Percentiles rank a stretch among this genome's conserved stretches.
These are phyloP conservation scores for Aurinia saxatilis DNA, from an alignment of 345 rosid species.

Conservation along the genomic window DNA sequence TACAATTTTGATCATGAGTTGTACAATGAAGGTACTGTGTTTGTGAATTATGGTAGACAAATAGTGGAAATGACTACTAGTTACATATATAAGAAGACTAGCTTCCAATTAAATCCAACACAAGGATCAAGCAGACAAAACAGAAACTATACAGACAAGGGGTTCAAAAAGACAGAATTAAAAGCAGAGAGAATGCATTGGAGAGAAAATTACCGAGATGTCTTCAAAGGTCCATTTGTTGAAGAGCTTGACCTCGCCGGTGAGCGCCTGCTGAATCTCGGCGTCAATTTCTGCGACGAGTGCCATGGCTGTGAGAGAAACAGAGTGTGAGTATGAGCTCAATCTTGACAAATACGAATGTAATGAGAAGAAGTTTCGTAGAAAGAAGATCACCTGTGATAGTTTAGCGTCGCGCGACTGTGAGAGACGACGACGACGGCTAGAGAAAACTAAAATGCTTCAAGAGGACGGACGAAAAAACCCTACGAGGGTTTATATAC, in stretches of 20 bases:
- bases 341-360: not conserved
- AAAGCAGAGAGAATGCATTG: not conserved
- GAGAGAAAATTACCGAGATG: slow-evolving; percentile 34
- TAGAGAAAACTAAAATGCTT: not conserved
- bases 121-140: no score
- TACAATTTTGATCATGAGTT: no score
- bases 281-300: slow-evolving; percentile 18
- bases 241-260: slow-evolving; percentile 64
- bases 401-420: slow-evolving; percentile 20
- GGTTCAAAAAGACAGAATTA: not conserved
- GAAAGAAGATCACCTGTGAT: slow-evolving; percentile 7
- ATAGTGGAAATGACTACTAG: not conserved
- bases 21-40: not conserved
- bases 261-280: slow-evolving; percentile 27
- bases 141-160: not conserved
- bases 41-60: not conserved
- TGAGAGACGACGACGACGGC: slow-evolving; percentile 16
- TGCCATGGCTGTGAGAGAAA: slow-evolving; percentile 24
- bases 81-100: not conserved
- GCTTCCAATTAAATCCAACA: no score
- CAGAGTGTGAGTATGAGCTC: slow-evolving; percentile 13
- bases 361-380: not conserved
- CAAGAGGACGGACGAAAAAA: slow-evolving; percentile 10
- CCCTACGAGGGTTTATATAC: slow-evolving; percentile 16
- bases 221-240: slow-evolving; percentile 74